Conservation (phyloP, 2,329 filamentous ascomycete species). For the Reticulascus tulasneorum region DNA sequence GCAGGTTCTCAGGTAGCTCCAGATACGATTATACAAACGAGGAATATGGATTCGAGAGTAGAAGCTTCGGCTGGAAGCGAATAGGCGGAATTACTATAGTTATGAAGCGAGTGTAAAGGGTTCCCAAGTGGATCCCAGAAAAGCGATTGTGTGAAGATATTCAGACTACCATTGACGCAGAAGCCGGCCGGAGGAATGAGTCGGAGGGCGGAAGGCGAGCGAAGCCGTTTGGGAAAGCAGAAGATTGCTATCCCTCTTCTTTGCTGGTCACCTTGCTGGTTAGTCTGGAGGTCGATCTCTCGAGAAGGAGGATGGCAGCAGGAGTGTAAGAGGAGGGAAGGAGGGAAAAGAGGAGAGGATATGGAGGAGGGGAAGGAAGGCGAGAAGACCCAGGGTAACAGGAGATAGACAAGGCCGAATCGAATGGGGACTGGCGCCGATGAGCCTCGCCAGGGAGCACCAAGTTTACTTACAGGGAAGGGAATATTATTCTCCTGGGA, state of each 20-base stretch:
- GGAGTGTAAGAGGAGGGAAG: conserved; percentile 1
- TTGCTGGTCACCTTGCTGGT: conserved; percentile 8
- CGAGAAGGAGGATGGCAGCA: conserved; percentile 11
- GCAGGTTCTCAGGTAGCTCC: no score
- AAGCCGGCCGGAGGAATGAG: conserved; percentile 4
- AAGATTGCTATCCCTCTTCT: conserved; percentile 8
- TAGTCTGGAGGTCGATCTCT: conserved; percentile 8
- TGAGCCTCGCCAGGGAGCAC: conserved; percentile 13
- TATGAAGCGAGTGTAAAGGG: conserved; percentile 8
- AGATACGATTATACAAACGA: background rate
- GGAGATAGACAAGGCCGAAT: conserved; percentile 6
- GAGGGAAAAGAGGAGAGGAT: conserved; percentile 10
- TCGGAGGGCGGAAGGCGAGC: conserved; percentile 4
- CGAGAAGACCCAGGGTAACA: conserved; percentile 5
- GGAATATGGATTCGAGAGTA: background rate
- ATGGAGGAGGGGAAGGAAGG: conserved; percentile 9
- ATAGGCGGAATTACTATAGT: no score
- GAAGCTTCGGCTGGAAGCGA: background rate
- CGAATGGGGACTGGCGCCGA: conserved; percentile 12
- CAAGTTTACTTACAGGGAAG: no score
- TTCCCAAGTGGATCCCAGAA: conserved; percentile 11
- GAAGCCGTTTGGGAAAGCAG: conserved; percentile 8
- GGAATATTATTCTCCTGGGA: no score
- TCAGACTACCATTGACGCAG: conserved; percentile 9
- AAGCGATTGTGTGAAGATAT: conserved; percentile 6